A percentile compares a stretch with the other conserved stretches of the same genome.
Conservation (phyloP, 352 stramenopile species). For the Phytophthora pseudosyringae region DNA sequence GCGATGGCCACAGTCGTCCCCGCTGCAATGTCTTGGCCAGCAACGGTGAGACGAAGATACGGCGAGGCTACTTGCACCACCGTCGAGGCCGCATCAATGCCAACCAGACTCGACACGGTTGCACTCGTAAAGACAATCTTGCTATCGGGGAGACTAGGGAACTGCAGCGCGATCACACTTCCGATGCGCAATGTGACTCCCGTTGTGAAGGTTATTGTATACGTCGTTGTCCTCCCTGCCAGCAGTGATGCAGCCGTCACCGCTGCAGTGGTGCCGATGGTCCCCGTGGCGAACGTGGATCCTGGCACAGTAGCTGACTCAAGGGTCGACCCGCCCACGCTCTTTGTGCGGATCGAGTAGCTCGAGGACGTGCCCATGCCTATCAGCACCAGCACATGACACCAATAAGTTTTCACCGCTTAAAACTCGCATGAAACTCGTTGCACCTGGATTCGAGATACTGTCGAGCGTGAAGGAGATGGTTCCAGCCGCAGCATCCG, state of each 20-base stretch:
- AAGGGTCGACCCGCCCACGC: conserved; percentile 31
- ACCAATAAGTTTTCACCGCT: neutral
- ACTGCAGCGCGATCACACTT: conserved; percentile 50
- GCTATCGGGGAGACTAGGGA: conserved; percentile 48
- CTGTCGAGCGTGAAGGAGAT: conserved; percentile 56
- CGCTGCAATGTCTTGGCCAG: conserved; percentile 34
- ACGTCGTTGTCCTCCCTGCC: conserved; percentile 40
- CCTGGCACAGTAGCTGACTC: conserved; percentile 45
- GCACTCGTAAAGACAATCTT: conserved; percentile 41
- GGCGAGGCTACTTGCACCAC: conserved; percentile 35
- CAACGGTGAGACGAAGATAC: conserved; percentile 47
- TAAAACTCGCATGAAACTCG: neutral
- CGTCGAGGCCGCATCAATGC: conserved; percentile 42
- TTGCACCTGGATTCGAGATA: conserved; percentile 68
- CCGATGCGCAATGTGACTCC: conserved; percentile 46
- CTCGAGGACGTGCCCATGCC: conserved; percentile 45
- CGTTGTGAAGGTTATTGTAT: conserved; percentile 55
- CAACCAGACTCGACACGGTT: conserved; percentile 23
- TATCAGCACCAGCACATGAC: conserved; percentile 13
- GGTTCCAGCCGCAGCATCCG: conserved; percentile 21
- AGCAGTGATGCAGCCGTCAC: conserved; percentile 36
- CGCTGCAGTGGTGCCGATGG: conserved; percentile 31
- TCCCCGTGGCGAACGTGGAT: conserved; percentile 35
- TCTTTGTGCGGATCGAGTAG: conserved; percentile 52
- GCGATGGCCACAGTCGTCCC: conserved; percentile 41